phyloP scores from a whole-genome alignment of 257 asterid genomes.

The Nicotiana benthamiana region DNA sequence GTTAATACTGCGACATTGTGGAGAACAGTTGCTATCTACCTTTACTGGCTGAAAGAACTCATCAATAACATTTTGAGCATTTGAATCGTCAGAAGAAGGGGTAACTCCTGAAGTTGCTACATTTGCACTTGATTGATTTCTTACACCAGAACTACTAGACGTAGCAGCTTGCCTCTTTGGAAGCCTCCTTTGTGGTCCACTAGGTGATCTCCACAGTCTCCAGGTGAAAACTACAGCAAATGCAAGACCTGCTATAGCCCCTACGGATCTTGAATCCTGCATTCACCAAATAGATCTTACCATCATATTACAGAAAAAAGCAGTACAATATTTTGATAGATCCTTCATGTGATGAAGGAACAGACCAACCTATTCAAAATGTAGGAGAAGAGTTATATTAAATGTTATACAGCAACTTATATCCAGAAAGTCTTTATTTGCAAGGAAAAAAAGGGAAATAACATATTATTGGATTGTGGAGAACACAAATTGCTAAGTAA shows the following conservation, averaged over 20 bases:
- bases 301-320: background rate
- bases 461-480: background rate
- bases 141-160: constrained; percentile 47
- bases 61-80: constrained; percentile 60
- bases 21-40: constrained; percentile 25
- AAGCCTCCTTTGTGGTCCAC: constrained; percentile 58
- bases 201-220: constrained; percentile 71
- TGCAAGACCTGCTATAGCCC: constrained; percentile 85
- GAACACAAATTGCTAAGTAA: background rate
- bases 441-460: background rate
- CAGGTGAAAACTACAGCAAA: constrained; percentile 79
- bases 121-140: constrained; percentile 30
- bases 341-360: background rate
- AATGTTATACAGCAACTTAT: background rate
- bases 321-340: background rate
- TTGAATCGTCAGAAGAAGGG: constrained; percentile 47
- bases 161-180: constrained; percentile 51
- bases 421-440: background rate
- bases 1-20: background rate
- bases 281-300: constrained; percentile 1
- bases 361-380: background rate
- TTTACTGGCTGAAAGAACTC: constrained; percentile 78
- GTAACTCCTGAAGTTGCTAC: constrained; percentile 29
- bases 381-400: background rate
- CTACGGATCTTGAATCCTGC: constrained; percentile 78